Evolutionary conservation across 257 asterid genomes (phyloP).

Genomic region (Ehretia macrophylla): DNA sequence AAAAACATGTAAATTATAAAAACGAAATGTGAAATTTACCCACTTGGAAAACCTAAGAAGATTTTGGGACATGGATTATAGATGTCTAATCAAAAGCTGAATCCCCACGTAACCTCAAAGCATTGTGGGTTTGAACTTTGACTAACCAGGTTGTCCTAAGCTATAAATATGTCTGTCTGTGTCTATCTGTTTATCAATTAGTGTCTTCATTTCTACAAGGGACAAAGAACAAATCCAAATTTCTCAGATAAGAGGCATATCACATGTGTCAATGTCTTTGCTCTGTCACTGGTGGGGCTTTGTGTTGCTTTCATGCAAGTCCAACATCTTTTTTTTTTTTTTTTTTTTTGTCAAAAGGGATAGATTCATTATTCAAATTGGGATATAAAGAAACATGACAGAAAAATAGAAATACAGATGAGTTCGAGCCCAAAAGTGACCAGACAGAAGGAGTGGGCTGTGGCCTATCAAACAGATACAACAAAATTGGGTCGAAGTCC

Average conservation of each 20-base stretch:
- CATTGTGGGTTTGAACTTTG: conserved; percentile 1
- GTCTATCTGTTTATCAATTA: background rate
- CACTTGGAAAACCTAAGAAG: background rate
- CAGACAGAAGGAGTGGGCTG: too few species aligned
- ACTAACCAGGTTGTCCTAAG: conserved; percentile 2
- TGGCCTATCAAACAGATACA: too few species aligned
- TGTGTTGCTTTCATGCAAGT: conserved; percentile 2
- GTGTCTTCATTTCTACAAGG: conserved; percentile 6
- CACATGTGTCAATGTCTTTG: background rate
- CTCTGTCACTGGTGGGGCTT: conserved; percentile 8
- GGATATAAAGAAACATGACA: too few species aligned
- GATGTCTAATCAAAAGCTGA: conserved; percentile 22
- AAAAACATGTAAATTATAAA: too few species aligned
- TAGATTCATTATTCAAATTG: too few species aligned
- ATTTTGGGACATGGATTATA: conserved; percentile 12
- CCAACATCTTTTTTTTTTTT: background rate
- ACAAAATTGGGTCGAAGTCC: too few species aligned
- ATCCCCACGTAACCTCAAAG: conserved; percentile 11
- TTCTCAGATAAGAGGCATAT: background rate
- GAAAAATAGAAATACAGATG: too few species aligned
- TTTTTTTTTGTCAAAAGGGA: too few species aligned
- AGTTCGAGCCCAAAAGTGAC: too few species aligned
- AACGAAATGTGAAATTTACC: too few species aligned
- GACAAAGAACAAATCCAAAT: conserved; percentile 1
- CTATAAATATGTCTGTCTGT: too few species aligned